Conservation (phyloP, 78 protist genomes). For the Guillardia theta region DNA sequence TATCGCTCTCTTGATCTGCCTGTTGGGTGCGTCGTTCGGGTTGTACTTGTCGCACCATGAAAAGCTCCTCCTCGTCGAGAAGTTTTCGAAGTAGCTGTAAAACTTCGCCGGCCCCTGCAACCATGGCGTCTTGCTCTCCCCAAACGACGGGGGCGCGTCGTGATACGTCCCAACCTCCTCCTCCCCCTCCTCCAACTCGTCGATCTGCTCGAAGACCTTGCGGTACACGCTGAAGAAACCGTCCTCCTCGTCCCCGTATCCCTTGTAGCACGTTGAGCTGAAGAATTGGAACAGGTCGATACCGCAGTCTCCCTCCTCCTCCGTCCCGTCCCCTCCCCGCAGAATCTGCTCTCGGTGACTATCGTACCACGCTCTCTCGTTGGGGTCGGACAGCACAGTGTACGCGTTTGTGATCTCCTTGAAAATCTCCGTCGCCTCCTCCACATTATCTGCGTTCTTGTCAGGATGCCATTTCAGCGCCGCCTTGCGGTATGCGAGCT, state of each 20-base stretch:
- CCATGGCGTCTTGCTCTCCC: constrained; percentile 36
- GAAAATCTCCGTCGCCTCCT: constrained; percentile 72
- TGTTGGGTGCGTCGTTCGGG: constrained; percentile 41
- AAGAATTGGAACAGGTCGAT: constrained; percentile 76
- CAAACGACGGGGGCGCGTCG: constrained; percentile 63
- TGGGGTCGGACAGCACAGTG: not conserved
- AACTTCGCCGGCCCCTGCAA: constrained; percentile 53
- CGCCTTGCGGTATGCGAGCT: constrained; percentile 64
- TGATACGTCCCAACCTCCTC: not conserved
- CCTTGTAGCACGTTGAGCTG: constrained; percentile 48
- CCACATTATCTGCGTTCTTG: constrained; percentile 64
- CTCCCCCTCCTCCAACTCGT: constrained; percentile 56
- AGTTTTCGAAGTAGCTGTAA: constrained; percentile 69
- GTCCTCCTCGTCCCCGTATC: constrained; percentile 49
- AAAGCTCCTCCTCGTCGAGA: constrained; percentile 61
- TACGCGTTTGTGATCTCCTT: constrained; percentile 61
- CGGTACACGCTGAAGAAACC: constrained; percentile 74
- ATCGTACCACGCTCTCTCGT: constrained; percentile 26
- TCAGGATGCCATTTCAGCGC: constrained; percentile 85
- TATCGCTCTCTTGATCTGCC: constrained; percentile 61
- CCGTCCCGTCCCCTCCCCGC: not conserved
- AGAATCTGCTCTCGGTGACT: constrained; percentile 4
- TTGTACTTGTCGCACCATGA: constrained; percentile 69
- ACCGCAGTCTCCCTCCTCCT: constrained; percentile 47
- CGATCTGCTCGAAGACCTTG: constrained; percentile 59